Conservation (phyloP, 1,284 basidiomycete genomes). For the Ustilago trichophora region DNA sequence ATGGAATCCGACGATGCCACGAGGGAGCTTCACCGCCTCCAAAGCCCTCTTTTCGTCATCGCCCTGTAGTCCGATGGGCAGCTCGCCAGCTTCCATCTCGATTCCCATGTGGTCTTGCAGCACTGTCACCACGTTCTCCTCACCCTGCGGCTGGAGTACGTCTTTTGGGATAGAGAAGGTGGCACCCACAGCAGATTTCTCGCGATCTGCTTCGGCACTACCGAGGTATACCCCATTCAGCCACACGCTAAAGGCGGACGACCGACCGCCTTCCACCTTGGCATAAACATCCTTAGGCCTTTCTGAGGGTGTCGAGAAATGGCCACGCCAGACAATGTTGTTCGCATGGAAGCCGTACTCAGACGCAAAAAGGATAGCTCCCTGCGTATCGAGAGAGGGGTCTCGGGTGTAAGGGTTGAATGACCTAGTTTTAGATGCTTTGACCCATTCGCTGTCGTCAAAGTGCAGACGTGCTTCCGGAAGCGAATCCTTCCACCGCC, state of each 20-base stretch:
- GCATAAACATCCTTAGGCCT: slow-evolving; percentile 73
- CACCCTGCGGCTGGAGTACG: slow-evolving; percentile 68
- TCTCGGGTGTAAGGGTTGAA: slow-evolving; percentile 72
- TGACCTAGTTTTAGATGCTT: slow-evolving; percentile 76
- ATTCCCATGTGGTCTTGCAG: slow-evolving; percentile 82
- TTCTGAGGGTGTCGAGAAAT: slow-evolving; percentile 71
- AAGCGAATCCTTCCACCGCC: slow-evolving; percentile 77
- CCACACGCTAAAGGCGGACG: slow-evolving; percentile 81
- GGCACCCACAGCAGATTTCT: slow-evolving; percentile 35
- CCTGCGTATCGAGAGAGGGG: slow-evolving; percentile 74
- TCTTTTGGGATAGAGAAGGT: slow-evolving; percentile 71
- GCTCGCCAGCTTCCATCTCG: slow-evolving; percentile 68
- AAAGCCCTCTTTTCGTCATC: slow-evolving; percentile 39
- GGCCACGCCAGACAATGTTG: slow-evolving; percentile 81
- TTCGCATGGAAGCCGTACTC: slow-evolving; percentile 73
- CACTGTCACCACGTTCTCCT: slow-evolving; percentile 77
- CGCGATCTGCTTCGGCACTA: slow-evolving; percentile 68
- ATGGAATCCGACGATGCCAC: slow-evolving; percentile 72
- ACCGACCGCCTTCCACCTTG: slow-evolving; percentile 79
- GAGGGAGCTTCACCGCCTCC: slow-evolving; percentile 73
- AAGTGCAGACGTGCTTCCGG: slow-evolving; percentile 72
- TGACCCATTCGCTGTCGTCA: slow-evolving; percentile 69
- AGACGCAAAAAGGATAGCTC: slow-evolving; percentile 69
- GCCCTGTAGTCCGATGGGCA: slow-evolving; percentile 32
- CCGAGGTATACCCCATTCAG: slow-evolving; percentile 78